Conservation (phyloP, 768 basidiomycete genomes). For the Pisolithus sp. region DNA sequence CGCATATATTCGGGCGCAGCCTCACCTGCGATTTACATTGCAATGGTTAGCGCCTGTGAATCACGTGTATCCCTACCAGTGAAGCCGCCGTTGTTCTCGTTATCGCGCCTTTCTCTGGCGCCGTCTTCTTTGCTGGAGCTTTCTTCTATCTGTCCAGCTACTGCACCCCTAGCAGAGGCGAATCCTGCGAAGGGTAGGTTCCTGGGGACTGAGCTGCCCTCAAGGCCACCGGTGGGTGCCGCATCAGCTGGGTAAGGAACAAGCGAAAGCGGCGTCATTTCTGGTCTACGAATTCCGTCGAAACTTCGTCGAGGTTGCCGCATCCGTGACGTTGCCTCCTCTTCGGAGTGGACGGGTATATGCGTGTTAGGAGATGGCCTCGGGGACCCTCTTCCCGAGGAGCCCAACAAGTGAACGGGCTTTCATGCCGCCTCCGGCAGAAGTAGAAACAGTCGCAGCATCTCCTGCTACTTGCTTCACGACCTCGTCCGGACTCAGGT, state of each 20-base stretch:
- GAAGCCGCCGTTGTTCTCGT: background rate
- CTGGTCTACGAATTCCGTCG: slow-evolving; percentile 17
- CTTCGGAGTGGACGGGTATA: background rate
- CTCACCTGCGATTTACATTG: background rate
- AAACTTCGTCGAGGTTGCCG: slow-evolving; percentile 15
- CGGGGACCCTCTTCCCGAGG: slow-evolving; percentile 12
- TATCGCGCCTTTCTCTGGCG: background rate
- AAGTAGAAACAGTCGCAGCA: slow-evolving; percentile 1
- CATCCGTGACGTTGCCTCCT: background rate
- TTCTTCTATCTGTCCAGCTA: no score
- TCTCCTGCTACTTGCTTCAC: background rate
- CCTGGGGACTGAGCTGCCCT: background rate
- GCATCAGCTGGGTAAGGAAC: slow-evolving; percentile 12
- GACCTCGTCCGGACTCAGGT: background rate
- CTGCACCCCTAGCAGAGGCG: background rate
- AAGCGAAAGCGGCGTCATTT: slow-evolving; percentile 18
- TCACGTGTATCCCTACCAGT: background rate
- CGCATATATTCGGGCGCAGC: slow-evolving; percentile 22
- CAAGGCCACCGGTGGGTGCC: background rate
- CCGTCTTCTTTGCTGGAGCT: background rate
- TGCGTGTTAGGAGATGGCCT: slow-evolving; percentile 2
- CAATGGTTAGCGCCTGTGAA: background rate
- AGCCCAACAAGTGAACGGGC: slow-evolving; percentile 17
- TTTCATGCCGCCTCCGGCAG: slow-evolving; percentile 8
- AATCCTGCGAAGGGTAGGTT: background rate